Evolutionary conservation across 176 grass and related monocot species (phyloP), one percentile per base, ranked within the genome.

Genomic region (Zizania latifolia): DNA sequence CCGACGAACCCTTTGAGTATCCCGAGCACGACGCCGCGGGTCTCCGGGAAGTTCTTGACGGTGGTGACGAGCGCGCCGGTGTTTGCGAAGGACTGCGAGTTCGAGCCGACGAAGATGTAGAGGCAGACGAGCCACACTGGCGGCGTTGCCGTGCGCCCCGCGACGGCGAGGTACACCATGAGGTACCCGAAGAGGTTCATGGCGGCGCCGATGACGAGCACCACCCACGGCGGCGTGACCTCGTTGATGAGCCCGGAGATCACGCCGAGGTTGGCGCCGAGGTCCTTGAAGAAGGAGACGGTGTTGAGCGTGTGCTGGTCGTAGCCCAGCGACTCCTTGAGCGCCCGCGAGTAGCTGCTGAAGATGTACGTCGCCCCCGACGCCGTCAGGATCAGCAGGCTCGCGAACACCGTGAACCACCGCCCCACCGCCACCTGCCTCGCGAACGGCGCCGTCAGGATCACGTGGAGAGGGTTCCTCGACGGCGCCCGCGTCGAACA

Each of bases 311-410:
- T 89, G 23, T 38, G 80, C 81, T 96, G 92, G 88, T 96, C 62
- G 89, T 96, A 96, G 22, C 80, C 89, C 3, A 96, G 86, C 16
- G 92, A 50, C 9, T 65, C 37, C 75, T 96, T 96, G 54, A 96
- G 68, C 40, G 41, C 59, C 45, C 77, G 73, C 0, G 92, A 96
- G 79, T 96, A 96, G 16, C 65, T 82, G n/a, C 50, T 3, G 81
- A 97, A 97, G 80, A 97, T 93, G 86, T 93, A 93, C 9, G 94
- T 91, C 32, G 88, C 88, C 24, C 90, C 94, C 58, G 94, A 83
- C 1, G 90, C 74, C 27, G 90, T 22, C 70, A 97, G 86, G 86
- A 97, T 87, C 0, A 93, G 74, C 27, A 97, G 75, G 81, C 89
- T 91, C 16, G 90, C 94, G 81, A 89, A 93, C 59, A 91, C 85